These are phyloP conservation scores for Asterionellopsis glacialis DNA, from an alignment of 108 stramenopile species.

Conservation along the genomic window DNA sequence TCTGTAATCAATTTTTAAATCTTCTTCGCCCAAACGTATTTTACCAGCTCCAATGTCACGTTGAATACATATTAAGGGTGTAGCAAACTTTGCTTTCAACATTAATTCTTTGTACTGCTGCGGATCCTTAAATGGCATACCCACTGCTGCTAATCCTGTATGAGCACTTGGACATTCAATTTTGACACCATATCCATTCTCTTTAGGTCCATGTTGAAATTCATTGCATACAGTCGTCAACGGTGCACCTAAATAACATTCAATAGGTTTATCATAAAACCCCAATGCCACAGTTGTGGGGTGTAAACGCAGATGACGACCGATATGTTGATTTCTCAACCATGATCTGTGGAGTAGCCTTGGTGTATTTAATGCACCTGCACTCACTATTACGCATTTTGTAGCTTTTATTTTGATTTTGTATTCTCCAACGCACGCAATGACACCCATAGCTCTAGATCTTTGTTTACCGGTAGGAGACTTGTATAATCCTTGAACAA, in stretches of 20 bases:
- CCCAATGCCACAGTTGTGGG: constrained; percentile 32
- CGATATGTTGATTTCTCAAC: constrained; percentile 40
- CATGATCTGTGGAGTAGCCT: constrained; percentile 40
- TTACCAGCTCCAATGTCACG: constrained; percentile 12
- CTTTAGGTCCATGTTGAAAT: constrained; percentile 6
- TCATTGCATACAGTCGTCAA: constrained; percentile 25
- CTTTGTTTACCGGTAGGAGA: background rate
- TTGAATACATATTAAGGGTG: constrained; percentile 13
- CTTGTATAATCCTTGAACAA: background rate
- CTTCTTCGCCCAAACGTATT: constrained; percentile 6
- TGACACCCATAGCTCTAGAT: constrained; percentile 1
- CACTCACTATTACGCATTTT: constrained; percentile 31
- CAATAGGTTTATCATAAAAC: constrained; percentile 15
- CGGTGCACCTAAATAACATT: constrained; percentile 17
- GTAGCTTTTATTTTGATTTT: constrained; percentile 9
- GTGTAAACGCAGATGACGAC: constrained; percentile 43
- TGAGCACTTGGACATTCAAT: constrained; percentile 48
- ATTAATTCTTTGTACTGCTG: constrained; percentile 27
- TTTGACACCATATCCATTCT: constrained; percentile 39
- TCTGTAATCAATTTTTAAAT: constrained; percentile 8
- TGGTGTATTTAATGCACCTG: constrained; percentile 51
- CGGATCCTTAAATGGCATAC: constrained; percentile 31
- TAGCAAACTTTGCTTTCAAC: background rate
- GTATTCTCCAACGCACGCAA: background rate
- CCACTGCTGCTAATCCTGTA: constrained; percentile 31